These are phyloP conservation scores for Bruguiera gymnorhiza DNA, from an alignment of 345 rosid species.

Conservation along the genomic window DNA sequence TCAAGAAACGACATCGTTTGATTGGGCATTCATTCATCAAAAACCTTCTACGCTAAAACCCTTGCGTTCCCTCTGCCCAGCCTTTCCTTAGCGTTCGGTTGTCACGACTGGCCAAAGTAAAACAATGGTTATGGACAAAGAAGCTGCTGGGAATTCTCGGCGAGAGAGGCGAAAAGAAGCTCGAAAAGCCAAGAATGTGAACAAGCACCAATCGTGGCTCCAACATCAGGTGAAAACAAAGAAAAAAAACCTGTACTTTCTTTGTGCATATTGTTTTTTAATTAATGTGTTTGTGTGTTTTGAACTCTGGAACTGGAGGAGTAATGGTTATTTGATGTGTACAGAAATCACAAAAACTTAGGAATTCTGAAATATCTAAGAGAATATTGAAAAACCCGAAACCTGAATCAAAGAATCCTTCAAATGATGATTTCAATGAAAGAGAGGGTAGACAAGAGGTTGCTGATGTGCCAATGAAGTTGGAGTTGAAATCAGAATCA, in stretches of 20 bases:
- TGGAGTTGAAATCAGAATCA: conserved; percentile 9
- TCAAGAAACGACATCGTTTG: no score
- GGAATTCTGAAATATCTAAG: conserved; percentile 17
- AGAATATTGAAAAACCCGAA: conserved; percentile 3
- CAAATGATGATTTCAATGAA: conserved; percentile 7
- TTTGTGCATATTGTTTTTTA: neutral
- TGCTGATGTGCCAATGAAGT: conserved; percentile 1
- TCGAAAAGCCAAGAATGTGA: conserved; percentile 41
- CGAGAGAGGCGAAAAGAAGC: conserved; percentile 64
- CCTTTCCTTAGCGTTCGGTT: no score
- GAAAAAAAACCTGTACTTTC: neutral
- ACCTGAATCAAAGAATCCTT: conserved; percentile 19
- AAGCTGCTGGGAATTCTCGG: conserved; percentile 41
- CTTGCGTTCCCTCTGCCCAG: no score
- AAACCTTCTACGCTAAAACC: no score
- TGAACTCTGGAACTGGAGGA: neutral
- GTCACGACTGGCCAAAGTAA: no score
- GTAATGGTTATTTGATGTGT: conserved; percentile 13
- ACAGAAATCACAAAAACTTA: conserved; percentile 45
- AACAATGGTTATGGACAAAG: neutral
- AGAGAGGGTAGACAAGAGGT: conserved; percentile 5
- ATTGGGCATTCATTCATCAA: no score
- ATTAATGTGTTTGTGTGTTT: neutral
- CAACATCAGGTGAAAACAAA: conserved; percentile 47
- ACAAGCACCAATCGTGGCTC: conserved; percentile 56